Evolutionary conservation across 805 yeast genomes (phyloP).

Genomic region (Candida sonorensis): DNA sequence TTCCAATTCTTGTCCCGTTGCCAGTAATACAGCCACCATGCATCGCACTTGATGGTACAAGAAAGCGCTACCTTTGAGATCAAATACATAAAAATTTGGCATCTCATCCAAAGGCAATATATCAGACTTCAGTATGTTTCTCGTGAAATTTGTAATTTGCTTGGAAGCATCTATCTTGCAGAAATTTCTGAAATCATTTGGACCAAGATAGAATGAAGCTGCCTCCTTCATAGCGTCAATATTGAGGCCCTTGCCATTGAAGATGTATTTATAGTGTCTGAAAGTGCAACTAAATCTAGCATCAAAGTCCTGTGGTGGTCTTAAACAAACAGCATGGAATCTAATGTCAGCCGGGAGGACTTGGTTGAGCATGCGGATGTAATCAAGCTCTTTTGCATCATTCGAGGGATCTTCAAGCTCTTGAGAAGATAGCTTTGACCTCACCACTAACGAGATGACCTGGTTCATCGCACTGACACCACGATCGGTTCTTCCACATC

Average conservation of each 20-base stretch:
- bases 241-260: constrained; percentile 52
- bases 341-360: constrained; percentile 76
- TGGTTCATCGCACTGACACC: constrained; percentile 98
- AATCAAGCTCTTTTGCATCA: constrained; percentile 70
- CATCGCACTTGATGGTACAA: constrained; percentile 98
- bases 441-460: constrained; percentile 71
- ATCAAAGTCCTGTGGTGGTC: constrained; percentile 80
- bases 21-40: constrained; percentile 78
- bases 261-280: constrained; percentile 82
- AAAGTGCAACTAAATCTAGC: constrained; percentile 88
- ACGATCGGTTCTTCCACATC: constrained; percentile 92
- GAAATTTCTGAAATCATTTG: constrained; percentile 87
- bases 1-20: constrained; percentile 78
- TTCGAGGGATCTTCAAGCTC: constrained; percentile 50
- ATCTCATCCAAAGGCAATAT: constrained; percentile 14
- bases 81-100: constrained; percentile 54
- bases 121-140: constrained; percentile 44
- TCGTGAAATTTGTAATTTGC: constrained; percentile 73
- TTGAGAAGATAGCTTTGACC: constrained; percentile 60
- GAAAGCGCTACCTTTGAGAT: constrained; percentile 82
- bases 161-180: constrained; percentile 94
- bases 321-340: constrained; percentile 70
- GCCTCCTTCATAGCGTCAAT: constrained; percentile 64
- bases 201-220: constrained; percentile 56
- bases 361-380: constrained; percentile 67